Percentiles rank a stretch among this genome's conserved stretches.
Conservation (phyloP, 257 asterid species). For the Perilla frutescens region DNA sequence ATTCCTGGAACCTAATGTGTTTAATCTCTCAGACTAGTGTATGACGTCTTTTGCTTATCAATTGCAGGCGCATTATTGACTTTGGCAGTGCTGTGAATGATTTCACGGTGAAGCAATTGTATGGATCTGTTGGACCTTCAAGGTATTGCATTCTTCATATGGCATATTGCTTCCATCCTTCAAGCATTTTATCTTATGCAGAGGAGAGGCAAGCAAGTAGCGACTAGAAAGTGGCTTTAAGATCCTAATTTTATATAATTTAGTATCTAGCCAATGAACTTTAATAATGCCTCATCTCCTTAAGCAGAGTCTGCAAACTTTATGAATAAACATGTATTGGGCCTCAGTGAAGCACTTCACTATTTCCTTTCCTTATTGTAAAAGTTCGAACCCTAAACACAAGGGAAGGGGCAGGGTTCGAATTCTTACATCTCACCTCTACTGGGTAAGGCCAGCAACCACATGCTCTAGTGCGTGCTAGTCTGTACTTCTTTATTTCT, state of each 20-base stretch:
- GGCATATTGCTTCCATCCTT: slow-evolving; percentile 28
- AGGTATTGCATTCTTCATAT: slow-evolving; percentile 60
- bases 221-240: slow-evolving; percentile 3
- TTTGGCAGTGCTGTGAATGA: slow-evolving; percentile 95
- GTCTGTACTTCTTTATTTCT: slow-evolving; percentile 14
- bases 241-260: slow-evolving; percentile 1
- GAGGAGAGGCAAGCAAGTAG: slow-evolving; percentile 25
- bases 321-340: not conserved
- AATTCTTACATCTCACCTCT: slow-evolving; percentile 5
- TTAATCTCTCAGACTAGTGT: slow-evolving; percentile 16
- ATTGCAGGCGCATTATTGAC: slow-evolving; percentile 93
- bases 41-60: slow-evolving; percentile 25
- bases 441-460: not conserved
- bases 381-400: not conserved
- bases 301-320: not conserved
- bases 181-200: slow-evolving; percentile 1
- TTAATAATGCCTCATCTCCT: not conserved
- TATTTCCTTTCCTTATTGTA: not conserved
- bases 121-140: slow-evolving; percentile 92
- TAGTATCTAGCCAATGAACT: slow-evolving; percentile 9
- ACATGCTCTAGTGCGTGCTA: not conserved
- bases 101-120: slow-evolving; percentile 85
- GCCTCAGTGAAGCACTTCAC: slow-evolving; percentile 9
- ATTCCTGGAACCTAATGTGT: slow-evolving; percentile 15
- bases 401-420: slow-evolving; percentile 3